Conservation (phyloP, 768 basidiomycete species). For the Tephrocybe rancida region DNA sequence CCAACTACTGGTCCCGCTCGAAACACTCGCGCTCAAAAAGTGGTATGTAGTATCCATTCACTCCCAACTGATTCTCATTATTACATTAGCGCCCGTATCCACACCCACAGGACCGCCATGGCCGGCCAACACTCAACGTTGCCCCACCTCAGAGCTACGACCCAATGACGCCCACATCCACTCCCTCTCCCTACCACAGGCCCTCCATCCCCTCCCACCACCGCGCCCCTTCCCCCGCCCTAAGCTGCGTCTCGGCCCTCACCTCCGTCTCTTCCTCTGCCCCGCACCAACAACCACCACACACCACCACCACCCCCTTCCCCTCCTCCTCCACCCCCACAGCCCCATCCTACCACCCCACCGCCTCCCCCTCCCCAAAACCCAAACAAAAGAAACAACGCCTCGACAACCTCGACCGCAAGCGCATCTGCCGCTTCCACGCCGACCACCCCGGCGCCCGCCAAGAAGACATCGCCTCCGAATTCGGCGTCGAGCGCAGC, state of each 20-base stretch:
- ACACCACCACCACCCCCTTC: background rate
- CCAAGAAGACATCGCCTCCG: conserved; percentile 82
- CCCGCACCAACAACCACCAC: no score
- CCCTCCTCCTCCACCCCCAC: no score
- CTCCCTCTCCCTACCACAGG: conserved; percentile 50
- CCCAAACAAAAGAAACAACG: conserved; percentile 69
- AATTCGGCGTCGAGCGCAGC: conserved; percentile 83
- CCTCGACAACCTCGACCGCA: conserved; percentile 74
- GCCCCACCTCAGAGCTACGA: conserved; percentile 38
- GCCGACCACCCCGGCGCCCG: conserved; percentile 64
- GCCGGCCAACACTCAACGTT: conserved; percentile 33
- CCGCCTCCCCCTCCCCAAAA: no score
- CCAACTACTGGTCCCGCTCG: no score
- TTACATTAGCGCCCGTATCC: background rate
- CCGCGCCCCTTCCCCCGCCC: conserved; percentile 65
- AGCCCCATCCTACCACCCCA: no score
- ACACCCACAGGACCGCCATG: conserved; percentile 32
- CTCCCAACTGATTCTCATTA: no score
- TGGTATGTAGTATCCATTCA: no score
- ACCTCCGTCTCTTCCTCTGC: conserved; percentile 49
- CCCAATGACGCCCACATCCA: conserved; percentile 45
- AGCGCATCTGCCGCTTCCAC: conserved; percentile 72
- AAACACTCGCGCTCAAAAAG: no score
- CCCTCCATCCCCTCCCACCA: no score
- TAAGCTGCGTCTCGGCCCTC: conserved; percentile 54